Base-by-base conservation (phyloP, 2,329 filamentous ascomycete species). In the Paramyrothecium sp. region DNA sequence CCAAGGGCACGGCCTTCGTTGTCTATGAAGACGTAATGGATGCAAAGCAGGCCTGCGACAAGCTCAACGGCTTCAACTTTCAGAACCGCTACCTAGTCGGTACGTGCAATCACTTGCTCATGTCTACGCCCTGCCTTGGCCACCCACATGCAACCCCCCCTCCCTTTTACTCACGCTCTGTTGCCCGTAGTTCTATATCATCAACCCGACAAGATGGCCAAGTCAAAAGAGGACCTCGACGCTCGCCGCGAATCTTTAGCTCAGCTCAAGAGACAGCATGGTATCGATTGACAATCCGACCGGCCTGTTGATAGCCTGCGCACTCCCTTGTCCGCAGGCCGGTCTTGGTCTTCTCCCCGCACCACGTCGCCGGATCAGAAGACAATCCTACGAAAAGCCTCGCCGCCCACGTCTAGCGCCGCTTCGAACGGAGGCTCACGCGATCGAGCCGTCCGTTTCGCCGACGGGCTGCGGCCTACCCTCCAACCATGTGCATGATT, bases 11-110 rank as follows among this genome's bases (percentile, higher is more conserved):
- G 55, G 95, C 94, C 66, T 99, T 97, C 78, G 95, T 99, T 68
- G 95, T 99, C 78, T 99, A 97, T 83, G 95, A 98, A 79, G 95
- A 99, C 84, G 94, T 98, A 67, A 90, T 95, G 85, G 95, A 99
- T 83, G 93, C 95, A 66, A 99, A 99, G 82, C 89, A 92, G 79
- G 95, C 95, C 72, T 98, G 95, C 84, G 95, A 99, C 83, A 97
- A 98, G 82, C 84, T 99, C 76, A 99, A 99, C 83, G 95, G 95
- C 74, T 99, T 96, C 88, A 99, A 99, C 82, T 99, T 99, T 78
- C 95, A 99, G 82, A 97, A 94, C 80, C 90, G 95, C 75, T 99
- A 99, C 79, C 91, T 99, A 69, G 95, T 99, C 71, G 92, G 92
- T 96, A 86, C 61, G 91, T 87, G 22, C 19, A 26, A 16, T 5